Conservation (phyloP, 768 basidiomycete genomes). For the Phaeotremella fagi region DNA sequence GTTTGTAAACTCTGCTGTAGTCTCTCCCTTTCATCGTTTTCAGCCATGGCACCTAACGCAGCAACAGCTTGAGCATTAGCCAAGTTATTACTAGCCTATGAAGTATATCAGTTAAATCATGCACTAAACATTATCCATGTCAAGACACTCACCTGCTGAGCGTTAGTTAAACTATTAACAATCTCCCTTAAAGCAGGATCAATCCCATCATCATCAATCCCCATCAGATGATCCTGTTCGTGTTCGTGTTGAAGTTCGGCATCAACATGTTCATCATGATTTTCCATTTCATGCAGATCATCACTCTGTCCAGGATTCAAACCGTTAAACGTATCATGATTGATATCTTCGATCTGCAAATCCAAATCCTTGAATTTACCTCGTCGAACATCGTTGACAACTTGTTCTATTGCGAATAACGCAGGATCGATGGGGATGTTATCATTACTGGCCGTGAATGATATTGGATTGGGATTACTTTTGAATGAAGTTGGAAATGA, state of each 20-base stretch:
- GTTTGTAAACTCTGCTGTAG: conserved; percentile 23
- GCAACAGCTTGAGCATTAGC: conserved; percentile 24
- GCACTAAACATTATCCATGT: background rate
- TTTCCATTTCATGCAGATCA: background rate
- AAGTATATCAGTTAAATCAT: background rate
- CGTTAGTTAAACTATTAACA: conserved; percentile 38
- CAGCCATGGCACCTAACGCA: conserved; percentile 22
- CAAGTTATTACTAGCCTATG: conserved; percentile 2
- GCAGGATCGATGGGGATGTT: conserved; percentile 28
- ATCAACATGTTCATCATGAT: background rate
- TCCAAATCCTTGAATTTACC: conserved; percentile 10
- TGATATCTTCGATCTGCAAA: background rate
- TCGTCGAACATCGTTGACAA: conserved; percentile 31
- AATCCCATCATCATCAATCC: conserved; percentile 19
- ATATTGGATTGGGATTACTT: no score
- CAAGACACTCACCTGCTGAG: conserved; percentile 31
- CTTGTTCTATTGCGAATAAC: conserved; percentile 27
- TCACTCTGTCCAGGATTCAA: background rate
- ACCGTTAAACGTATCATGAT: background rate
- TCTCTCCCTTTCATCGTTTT: conserved; percentile 24
- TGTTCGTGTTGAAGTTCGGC: no score
- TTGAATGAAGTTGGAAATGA: background rate
- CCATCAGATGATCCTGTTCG: conserved; percentile 1
- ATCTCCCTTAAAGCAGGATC: conserved; percentile 45
- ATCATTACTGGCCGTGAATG: background rate